These are phyloP conservation scores for Berkeleyomyces basicola DNA, from an alignment of 2,329 filamentous ascomycete species.

Conservation along the genomic window DNA sequence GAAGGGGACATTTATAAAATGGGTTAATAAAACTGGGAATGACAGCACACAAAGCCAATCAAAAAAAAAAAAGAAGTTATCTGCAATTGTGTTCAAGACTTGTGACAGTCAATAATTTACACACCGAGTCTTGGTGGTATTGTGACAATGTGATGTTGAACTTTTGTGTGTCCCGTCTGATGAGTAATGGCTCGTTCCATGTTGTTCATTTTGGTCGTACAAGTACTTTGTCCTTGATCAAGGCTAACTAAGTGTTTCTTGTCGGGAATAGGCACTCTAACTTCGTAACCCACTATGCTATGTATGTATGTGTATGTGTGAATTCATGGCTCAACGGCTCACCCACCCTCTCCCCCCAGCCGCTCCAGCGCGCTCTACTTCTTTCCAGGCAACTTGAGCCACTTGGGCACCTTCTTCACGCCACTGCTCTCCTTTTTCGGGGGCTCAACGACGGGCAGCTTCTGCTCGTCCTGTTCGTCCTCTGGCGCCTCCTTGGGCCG, in stretches of 20 bases:
- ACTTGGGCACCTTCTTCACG: slow-evolving; percentile 44
- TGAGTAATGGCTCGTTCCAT: too few relatives aligned
- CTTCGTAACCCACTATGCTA: neutral
- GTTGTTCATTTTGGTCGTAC: too few relatives aligned
- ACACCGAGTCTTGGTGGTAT: neutral
- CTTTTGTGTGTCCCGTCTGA: too few relatives aligned
- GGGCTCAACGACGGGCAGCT: slow-evolving; percentile 14
- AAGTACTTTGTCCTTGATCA: neutral
- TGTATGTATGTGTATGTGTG: neutral
- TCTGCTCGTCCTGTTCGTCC: slow-evolving; percentile 24
- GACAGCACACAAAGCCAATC: slow-evolving; percentile 13
- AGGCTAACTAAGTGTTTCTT: too few relatives aligned
- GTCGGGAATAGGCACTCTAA: too few relatives aligned
- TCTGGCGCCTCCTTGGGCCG: slow-evolving; percentile 25
- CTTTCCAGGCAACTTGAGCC: slow-evolving; percentile 56
- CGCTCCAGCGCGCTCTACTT: slow-evolving; percentile 30
- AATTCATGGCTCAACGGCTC: neutral
- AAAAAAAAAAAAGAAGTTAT: slow-evolving; percentile 10
- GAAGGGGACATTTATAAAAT: slow-evolving; percentile 3
- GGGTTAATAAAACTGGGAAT: slow-evolving; percentile 11
- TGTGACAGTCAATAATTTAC: too few relatives aligned
- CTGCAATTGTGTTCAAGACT: neutral
- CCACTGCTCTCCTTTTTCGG: slow-evolving; percentile 22
- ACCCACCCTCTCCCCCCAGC: neutral
- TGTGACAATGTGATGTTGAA: neutral